Evolutionary conservation across 2,329 filamentous ascomycete genomes (phyloP).

Genomic region (Fusarium solani-melongenae): DNA sequence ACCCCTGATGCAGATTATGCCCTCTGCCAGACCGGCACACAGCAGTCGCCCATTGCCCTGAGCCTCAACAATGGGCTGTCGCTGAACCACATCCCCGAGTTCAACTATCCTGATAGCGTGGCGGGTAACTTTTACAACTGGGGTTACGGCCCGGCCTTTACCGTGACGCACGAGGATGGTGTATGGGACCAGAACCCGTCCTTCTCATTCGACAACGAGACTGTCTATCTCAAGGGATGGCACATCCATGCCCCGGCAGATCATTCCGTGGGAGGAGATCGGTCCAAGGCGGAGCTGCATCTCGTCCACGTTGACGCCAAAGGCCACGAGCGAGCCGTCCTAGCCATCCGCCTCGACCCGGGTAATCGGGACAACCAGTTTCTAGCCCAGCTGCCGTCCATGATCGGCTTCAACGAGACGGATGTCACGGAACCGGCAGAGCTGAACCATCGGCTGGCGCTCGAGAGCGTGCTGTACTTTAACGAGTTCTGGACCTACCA

Average conservation of each 20-base stretch:
- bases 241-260: slow-evolving; percentile 35
- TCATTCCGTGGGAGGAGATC: slow-evolving; percentile 31
- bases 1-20: slow-evolving; percentile 11
- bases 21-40: slow-evolving; percentile 33
- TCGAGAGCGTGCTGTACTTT: slow-evolving; percentile 25
- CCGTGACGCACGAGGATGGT: slow-evolving; percentile 18
- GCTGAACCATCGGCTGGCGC: slow-evolving; percentile 9
- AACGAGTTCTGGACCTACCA: slow-evolving; percentile 39
- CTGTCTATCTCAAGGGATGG: slow-evolving; percentile 35
- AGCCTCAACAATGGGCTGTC: slow-evolving; percentile 32
- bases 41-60: slow-evolving; percentile 29
- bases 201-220: slow-evolving; percentile 33
- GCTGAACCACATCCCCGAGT: slow-evolving; percentile 24
- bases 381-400: slow-evolving; percentile 10
- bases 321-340: slow-evolving; percentile 26
- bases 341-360: slow-evolving; percentile 26
- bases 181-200: slow-evolving; percentile 25
- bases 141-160: slow-evolving; percentile 34
- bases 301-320: slow-evolving; percentile 31
- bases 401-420: slow-evolving; percentile 30
- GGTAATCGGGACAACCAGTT: slow-evolving; percentile 25
- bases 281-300: slow-evolving; percentile 35
- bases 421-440: neutral
- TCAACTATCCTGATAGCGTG: slow-evolving; percentile 15
- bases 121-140: slow-evolving; percentile 35